Evolutionary conservation across 176 grass and related monocot genomes (phyloP).

Genomic region (Avena insularis): DNA sequence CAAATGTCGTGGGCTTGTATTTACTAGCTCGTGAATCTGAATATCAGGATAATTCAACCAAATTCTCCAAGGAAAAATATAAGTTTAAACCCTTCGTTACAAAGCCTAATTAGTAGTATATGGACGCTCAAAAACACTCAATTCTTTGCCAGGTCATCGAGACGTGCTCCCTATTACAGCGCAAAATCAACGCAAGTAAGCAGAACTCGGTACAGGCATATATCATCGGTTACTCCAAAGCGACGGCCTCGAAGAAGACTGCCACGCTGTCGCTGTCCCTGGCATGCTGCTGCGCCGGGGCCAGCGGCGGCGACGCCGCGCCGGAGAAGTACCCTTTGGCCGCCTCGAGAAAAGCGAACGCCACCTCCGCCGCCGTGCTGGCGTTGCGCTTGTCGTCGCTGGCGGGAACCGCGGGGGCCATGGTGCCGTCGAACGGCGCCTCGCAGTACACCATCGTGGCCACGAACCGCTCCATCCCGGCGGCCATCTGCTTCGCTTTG

Average conservation of each 20-base stretch:
- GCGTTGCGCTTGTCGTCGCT: background rate
- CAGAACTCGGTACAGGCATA: background rate
- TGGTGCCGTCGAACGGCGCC: conserved; percentile 25
- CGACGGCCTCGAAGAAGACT: background rate
- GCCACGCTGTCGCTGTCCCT: background rate
- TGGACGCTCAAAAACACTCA: too few species aligned
- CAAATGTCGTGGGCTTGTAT: too few species aligned
- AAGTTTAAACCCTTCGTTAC: background rate
- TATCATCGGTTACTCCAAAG: background rate
- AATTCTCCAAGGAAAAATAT: background rate
- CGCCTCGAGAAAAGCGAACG: background rate
- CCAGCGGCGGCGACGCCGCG: too few species aligned
- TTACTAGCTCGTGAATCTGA: too few species aligned
- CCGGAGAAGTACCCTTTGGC: background rate
- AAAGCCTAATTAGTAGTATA: background rate
- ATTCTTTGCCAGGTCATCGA: background rate
- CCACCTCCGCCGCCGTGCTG: background rate
- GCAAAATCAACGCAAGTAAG: background rate
- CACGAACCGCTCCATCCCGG: background rate
- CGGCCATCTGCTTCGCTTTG: background rate
- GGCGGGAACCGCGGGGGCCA: background rate
- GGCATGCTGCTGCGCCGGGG: background rate
- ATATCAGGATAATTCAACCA: too few species aligned
- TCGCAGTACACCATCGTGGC: conserved; percentile 18
- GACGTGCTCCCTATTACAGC: background rate